These are phyloP conservation scores for Scedosporium apiospermum DNA, from an alignment of 2,329 filamentous ascomycete genomes.

Conservation along the genomic window DNA sequence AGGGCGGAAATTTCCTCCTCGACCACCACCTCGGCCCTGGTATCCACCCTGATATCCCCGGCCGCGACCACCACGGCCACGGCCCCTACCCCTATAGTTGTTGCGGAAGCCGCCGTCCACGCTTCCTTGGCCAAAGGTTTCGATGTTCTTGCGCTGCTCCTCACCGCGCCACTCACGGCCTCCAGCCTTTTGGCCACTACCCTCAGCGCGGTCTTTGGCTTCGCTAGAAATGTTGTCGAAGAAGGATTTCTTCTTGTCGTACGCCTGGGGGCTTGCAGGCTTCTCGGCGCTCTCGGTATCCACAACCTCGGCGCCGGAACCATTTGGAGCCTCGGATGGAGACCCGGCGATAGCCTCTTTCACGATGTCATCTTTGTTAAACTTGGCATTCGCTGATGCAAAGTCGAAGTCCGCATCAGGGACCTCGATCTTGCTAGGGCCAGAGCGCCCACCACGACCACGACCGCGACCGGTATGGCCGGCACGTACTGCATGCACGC, in stretches of 20 bases:
- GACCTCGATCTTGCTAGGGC: slow-evolving; percentile 67
- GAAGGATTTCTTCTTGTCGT: slow-evolving; percentile 86
- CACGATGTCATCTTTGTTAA: slow-evolving; percentile 48
- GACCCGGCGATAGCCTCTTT: slow-evolving; percentile 69
- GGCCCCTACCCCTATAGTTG: slow-evolving; percentile 70
- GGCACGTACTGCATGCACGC: slow-evolving; percentile 47
- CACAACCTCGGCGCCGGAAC: slow-evolving; percentile 22
- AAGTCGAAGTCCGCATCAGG: slow-evolving; percentile 92
- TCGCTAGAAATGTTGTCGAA: slow-evolving; percentile 98
- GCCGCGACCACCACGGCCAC: slow-evolving; percentile 55
- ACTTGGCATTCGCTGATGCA: slow-evolving; percentile 42
- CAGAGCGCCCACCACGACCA: slow-evolving; percentile 34
- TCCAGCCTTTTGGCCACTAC: slow-evolving; percentile 55
- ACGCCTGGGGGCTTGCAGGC: slow-evolving; percentile 43
- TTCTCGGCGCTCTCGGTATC: slow-evolving; percentile 35
- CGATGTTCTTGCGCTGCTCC: slow-evolving; percentile 91
- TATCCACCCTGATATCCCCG: slow-evolving; percentile 26
- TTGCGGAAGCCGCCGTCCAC: slow-evolving; percentile 73
- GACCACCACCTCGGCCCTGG: neutral
- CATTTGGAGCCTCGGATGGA: slow-evolving; percentile 33
- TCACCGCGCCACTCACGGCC: slow-evolving; percentile 85
- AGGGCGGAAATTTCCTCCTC: neutral
- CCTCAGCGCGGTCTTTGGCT: slow-evolving; percentile 76
- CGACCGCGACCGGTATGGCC: slow-evolving; percentile 39
- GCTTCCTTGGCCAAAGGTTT: slow-evolving; percentile 94